Evolutionary conservation across 805 yeast genomes (phyloP).

Genomic region (Candida silvatica): DNA sequence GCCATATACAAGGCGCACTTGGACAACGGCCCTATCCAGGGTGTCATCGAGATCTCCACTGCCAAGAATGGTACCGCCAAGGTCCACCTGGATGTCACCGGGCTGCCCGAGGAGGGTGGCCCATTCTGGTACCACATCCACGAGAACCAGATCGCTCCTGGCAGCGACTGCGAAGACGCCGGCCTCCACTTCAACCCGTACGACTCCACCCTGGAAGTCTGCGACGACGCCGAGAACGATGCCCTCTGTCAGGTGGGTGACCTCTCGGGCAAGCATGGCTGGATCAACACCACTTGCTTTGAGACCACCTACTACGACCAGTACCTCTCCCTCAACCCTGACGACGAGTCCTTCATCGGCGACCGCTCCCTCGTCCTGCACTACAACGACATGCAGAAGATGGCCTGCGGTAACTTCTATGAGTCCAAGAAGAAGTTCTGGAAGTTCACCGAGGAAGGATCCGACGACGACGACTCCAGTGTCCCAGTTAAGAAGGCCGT

Average conservation of each 20-base stretch:
- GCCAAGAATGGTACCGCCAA: slow-evolving; percentile 51
- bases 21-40: slow-evolving; percentile 34
- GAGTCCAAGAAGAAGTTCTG: slow-evolving; percentile 15
- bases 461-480: slow-evolving; percentile 1
- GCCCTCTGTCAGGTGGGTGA: slow-evolving; percentile 64
- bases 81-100: slow-evolving; percentile 64
- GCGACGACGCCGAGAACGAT: slow-evolving; percentile 43
- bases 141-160: slow-evolving; percentile 41
- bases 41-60: slow-evolving; percentile 46
- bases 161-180: slow-evolving; percentile 44
- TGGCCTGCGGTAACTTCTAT: slow-evolving; percentile 57
- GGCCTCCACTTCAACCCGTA: slow-evolving; percentile 61
- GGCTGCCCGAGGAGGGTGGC: slow-evolving; percentile 58
- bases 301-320: slow-evolving; percentile 57
- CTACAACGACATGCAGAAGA: slow-evolving; percentile 41
- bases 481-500: background rate
- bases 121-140: slow-evolving; percentile 67
- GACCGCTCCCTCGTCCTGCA: slow-evolving; percentile 52
- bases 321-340: slow-evolving; percentile 51
- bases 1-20: slow-evolving; percentile 52
- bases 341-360: slow-evolving; percentile 48
- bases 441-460: slow-evolving; percentile 6
- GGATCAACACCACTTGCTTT: slow-evolving; percentile 60
- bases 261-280: slow-evolving; percentile 72
- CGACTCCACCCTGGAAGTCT: slow-evolving; percentile 37